Evolutionary conservation across 2,329 filamentous ascomycete species (phyloP).

Genomic region (Capronia americana): DNA sequence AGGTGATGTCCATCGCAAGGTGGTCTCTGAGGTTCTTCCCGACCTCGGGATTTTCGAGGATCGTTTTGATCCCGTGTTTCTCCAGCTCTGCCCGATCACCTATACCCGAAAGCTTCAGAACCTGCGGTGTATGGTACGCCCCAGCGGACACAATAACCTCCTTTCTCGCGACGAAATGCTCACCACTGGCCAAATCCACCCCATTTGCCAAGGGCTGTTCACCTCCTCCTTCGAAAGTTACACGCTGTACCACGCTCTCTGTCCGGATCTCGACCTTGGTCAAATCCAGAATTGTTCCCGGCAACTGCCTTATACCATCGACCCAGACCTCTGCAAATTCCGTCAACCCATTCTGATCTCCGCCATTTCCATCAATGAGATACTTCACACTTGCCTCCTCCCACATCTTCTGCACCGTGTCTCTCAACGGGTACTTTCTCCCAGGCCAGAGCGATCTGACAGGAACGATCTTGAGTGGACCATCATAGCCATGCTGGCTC

Average conservation of each 20-base stretch:
- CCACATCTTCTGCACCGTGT: conserved; percentile 49
- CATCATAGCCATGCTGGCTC: conserved; percentile 28
- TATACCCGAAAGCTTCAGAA: conserved; percentile 45
- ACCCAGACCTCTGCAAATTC: conserved; percentile 44
- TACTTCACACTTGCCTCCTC: conserved; percentile 42
- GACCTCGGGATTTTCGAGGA: conserved; percentile 45
- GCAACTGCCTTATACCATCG: conserved; percentile 42
- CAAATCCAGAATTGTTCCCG: conserved; percentile 35
- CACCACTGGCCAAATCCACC: conserved; percentile 40
- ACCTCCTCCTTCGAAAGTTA: conserved; percentile 35
- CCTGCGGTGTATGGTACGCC: conserved; percentile 51
- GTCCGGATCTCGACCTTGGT: conserved; percentile 32
- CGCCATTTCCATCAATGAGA: conserved; percentile 42
- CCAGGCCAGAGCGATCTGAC: conserved; percentile 16
- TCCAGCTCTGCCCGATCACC: conserved; percentile 44
- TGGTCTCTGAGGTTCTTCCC: conserved; percentile 50
- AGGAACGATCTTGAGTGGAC: conserved; percentile 17
- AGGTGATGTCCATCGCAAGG: conserved; percentile 42
- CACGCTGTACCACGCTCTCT: conserved; percentile 36
- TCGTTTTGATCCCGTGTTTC: conserved; percentile 42
- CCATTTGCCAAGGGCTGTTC: conserved; percentile 36
- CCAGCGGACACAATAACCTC: conserved; percentile 56
- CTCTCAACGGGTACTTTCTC: conserved; percentile 47
- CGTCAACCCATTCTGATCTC: conserved; percentile 42
- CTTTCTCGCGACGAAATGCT: conserved; percentile 43